A percentile compares a stretch with the other conserved stretches of the same genome.
Conservation (phyloP, 257 asterid genomes). For the Asclepias syriaca region DNA sequence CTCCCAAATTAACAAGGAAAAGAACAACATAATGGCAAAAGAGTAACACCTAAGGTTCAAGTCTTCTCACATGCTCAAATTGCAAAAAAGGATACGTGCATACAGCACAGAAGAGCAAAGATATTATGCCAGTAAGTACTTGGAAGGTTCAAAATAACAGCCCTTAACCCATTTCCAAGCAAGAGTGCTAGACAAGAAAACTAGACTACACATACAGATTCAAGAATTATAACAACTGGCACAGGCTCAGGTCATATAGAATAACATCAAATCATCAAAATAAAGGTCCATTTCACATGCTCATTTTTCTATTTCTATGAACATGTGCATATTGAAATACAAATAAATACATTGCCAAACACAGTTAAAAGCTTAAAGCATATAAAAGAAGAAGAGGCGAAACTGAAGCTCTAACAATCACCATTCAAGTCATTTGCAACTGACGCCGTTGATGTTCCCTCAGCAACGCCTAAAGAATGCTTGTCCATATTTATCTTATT, state of each 20-base stretch:
- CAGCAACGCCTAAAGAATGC: slow-evolving; percentile 23
- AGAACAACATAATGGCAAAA: background rate
- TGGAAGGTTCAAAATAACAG: background rate
- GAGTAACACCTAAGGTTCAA: background rate
- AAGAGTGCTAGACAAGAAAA: background rate
- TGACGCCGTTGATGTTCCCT: slow-evolving; percentile 27
- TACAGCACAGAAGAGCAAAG: background rate
- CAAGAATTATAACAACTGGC: background rate
- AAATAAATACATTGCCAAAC: no score
- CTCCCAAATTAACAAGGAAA: background rate
- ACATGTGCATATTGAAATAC: background rate
- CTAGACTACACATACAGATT: background rate
- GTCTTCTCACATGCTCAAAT: background rate
- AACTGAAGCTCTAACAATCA: slow-evolving; percentile 33
- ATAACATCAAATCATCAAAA: background rate
- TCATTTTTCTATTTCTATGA: background rate
- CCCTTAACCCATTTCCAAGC: background rate
- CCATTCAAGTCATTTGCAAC: slow-evolving; percentile 32
- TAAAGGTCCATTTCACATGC: background rate
- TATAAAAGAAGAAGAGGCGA: background rate
- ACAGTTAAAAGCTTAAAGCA: background rate
- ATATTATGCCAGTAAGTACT: background rate
- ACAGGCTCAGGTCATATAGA: background rate
- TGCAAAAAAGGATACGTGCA: background rate
- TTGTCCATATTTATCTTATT: slow-evolving; percentile 23